Evolutionary conservation across 352 stramenopile genomes (phyloP).

Genomic region (Saprolegnia parasitica): DNA sequence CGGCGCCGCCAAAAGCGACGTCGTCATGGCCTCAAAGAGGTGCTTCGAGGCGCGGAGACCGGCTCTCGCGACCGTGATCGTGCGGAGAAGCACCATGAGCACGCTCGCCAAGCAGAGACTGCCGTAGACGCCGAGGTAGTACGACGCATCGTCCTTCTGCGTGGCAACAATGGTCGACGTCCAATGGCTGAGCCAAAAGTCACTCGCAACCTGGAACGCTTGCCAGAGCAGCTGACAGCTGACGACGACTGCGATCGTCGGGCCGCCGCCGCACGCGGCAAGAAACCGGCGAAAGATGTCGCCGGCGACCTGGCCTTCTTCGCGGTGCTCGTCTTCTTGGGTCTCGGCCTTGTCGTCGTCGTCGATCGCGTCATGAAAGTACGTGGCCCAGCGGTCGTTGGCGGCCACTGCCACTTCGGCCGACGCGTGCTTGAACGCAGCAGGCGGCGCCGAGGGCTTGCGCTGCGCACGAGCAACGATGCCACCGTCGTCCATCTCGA

Average conservation of each 20-base stretch:
- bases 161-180: neutral
- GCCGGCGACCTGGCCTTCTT: neutral
- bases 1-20: conserved; percentile 81
- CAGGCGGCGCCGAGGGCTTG: neutral
- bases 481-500: conserved; percentile 8
- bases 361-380: conserved; percentile 16
- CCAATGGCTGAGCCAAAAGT: conserved; percentile 30
- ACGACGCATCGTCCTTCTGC: neutral
- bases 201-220: conserved; percentile 16
- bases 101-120: conserved; percentile 20
- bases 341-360: neutral
- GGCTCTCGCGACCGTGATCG: conserved; percentile 48
- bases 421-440: neutral
- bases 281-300: neutral
- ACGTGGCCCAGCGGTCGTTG: conserved; percentile 2
- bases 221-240: conserved; percentile 16
- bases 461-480: neutral
- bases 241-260: neutral
- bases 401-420: neutral
- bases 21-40: conserved; percentile 86
- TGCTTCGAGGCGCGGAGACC: conserved; percentile 51
- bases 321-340: conserved; percentile 8
- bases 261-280: conserved; percentile 11
- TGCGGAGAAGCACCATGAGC: conserved; percentile 36
- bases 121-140: conserved; percentile 28